A percentile compares a stretch with the other conserved stretches of the same genome.
phyloP scores from a whole-genome alignment of 1,284 basidiomycete species.

The Ustilago bromivora region DNA sequence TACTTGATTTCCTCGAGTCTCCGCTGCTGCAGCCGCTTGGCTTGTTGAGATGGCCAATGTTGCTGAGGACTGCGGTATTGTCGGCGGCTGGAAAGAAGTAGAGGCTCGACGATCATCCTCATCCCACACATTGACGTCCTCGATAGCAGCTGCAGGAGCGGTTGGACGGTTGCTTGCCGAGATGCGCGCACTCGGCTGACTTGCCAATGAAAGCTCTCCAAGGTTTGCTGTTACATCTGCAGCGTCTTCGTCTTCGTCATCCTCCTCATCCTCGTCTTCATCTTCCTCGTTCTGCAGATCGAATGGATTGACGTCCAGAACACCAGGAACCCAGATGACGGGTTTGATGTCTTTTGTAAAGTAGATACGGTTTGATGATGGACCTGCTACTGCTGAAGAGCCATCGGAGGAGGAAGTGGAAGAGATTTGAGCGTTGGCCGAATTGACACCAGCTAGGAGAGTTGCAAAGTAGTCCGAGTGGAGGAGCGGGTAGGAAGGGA shows the following conservation, averaged over 20 bases:
- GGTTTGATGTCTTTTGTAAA: constrained; percentile 54
- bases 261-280: constrained; percentile 30
- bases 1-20: constrained; percentile 19
- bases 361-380: constrained; percentile 36
- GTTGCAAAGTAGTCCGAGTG: constrained; percentile 87
- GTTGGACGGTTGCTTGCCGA: constrained; percentile 20
- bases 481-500: constrained; percentile 82
- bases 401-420: constrained; percentile 12
- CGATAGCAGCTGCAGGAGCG: constrained; percentile 5
- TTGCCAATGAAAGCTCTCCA: constrained; percentile 42
- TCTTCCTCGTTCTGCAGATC: constrained; percentile 36
- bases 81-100: background rate
- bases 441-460: constrained; percentile 72
- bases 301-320: constrained; percentile 39
- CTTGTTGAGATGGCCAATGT: background rate
- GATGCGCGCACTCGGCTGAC: constrained; percentile 45
- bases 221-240: constrained; percentile 28
- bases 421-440: constrained; percentile 43
- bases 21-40: constrained; percentile 11
- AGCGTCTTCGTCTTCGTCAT: constrained; percentile 22
- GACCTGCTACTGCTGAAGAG: constrained; percentile 12
- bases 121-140: constrained; percentile 51
- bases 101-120: constrained; percentile 9
- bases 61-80: constrained; percentile 3
- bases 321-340: constrained; percentile 56